Percentiles rank a stretch among this genome's conserved stretches.
Conservation (phyloP, 1,284 basidiomycete species). For the Tylopilus orsonianus region DNA sequence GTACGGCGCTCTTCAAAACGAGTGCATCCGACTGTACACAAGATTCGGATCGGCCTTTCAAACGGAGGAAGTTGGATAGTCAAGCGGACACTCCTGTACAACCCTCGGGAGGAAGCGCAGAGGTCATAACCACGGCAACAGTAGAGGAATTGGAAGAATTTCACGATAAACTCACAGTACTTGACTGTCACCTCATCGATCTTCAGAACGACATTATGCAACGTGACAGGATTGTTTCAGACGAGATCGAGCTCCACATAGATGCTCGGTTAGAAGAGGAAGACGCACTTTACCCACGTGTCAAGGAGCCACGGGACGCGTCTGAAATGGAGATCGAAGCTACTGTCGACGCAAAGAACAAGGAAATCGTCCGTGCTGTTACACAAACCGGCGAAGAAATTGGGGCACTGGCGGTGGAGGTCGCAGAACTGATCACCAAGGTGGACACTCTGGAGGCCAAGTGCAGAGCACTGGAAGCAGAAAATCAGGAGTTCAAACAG, state of each 20-base stretch:
- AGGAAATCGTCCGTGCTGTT: constrained; percentile 18
- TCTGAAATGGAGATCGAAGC: constrained; percentile 27
- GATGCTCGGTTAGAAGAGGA: constrained; percentile 37
- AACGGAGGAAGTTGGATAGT: constrained; percentile 40
- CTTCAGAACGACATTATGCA: constrained; percentile 46
- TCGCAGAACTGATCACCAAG: constrained; percentile 38
- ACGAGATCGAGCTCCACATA: constrained; percentile 42
- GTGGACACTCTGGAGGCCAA: constrained; percentile 29
- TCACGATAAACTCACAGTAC: constrained; percentile 36
- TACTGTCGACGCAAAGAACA: constrained; percentile 19
- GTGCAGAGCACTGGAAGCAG: constrained; percentile 31
- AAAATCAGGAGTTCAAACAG: constrained; percentile 33
- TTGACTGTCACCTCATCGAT: constrained; percentile 40
- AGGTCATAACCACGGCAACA: constrained; percentile 11
- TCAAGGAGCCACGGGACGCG: constrained; percentile 14
- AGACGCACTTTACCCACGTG: constrained; percentile 22
- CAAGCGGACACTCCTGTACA: constrained; percentile 2
- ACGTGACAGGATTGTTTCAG: constrained; percentile 36
- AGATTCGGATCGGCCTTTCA: constrained; percentile 34
- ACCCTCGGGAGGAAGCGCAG: constrained; percentile 13
- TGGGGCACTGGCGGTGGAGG: constrained; percentile 38
- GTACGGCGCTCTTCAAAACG: constrained; percentile 24
- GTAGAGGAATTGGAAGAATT: constrained; percentile 38
- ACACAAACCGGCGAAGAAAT: constrained; percentile 37
- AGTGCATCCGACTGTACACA: constrained; percentile 11